Evolutionary conservation across 176 grass and related monocot genomes (phyloP).

Genomic region (Sorghum bicolor): DNA sequence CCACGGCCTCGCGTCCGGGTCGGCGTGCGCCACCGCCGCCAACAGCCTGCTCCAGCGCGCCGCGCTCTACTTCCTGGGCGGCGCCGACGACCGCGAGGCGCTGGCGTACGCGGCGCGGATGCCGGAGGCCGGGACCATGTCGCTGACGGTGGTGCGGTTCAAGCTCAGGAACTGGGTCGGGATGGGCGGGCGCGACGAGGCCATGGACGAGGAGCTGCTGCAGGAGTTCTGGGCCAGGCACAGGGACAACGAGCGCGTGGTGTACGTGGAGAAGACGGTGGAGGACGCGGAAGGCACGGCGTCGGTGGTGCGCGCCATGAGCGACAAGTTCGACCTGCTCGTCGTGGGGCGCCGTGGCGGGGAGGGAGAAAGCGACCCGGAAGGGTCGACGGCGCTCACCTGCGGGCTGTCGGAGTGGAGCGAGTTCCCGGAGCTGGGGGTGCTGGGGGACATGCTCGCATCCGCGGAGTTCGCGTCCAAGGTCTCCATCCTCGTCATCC

Average conservation of each 20-base stretch:
- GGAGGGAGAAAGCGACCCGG: neutral
- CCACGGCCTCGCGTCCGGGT: slow-evolving; percentile 46
- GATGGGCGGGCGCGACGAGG: slow-evolving; percentile 23
- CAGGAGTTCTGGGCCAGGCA: slow-evolving; percentile 38
- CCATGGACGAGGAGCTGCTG: slow-evolving; percentile 42
- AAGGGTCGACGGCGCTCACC: slow-evolving; percentile 33
- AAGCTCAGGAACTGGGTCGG: slow-evolving; percentile 32
- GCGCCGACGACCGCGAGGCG: slow-evolving; percentile 68
- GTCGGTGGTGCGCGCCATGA: slow-evolving; percentile 45
- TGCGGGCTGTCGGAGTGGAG: slow-evolving; percentile 61
- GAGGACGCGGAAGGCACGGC: slow-evolving; percentile 50
- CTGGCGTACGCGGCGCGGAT: slow-evolving; percentile 49
- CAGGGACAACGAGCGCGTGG: slow-evolving; percentile 18
- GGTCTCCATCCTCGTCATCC: slow-evolving; percentile 60
- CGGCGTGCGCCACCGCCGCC: slow-evolving; percentile 50
- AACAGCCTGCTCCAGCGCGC: slow-evolving; percentile 52
- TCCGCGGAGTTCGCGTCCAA: slow-evolving; percentile 40
- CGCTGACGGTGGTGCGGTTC: slow-evolving; percentile 56
- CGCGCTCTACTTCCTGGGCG: slow-evolving; percentile 67
- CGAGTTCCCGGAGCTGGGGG: slow-evolving; percentile 64
- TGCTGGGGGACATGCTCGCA: slow-evolving; percentile 51
- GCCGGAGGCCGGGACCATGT: neutral
- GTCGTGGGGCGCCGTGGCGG: slow-evolving; percentile 36
- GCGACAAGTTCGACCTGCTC: slow-evolving; percentile 56
- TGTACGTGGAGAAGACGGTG: slow-evolving; percentile 49